Base-by-base conservation (phyloP, 768 basidiomycete species). In the Pulveroboletus frians region DNA sequence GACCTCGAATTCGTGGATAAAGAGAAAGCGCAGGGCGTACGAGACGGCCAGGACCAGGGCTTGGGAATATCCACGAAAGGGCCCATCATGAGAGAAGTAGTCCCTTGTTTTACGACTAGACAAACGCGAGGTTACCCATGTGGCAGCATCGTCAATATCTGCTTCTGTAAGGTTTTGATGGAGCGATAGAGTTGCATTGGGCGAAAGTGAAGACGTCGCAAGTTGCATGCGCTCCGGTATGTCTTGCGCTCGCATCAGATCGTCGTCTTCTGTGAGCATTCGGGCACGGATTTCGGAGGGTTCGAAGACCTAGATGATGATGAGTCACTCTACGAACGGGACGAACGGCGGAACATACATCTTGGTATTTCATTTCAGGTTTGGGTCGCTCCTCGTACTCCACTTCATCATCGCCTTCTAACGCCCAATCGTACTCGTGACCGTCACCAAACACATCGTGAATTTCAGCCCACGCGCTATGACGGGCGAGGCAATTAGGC, bases 371-470 rank as follows among this genome's bases (percentile, higher is more conserved):
- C 76, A 88, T 88, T 46, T 90, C 86, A 9, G 76, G 73, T 59
- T 88, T 90, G 39, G 73, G 72, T 14, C 64, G 56, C 27, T 78
- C 73, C 21, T 76, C 73, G 9, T 69, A 71, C 20, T 69, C 69
- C 3, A 62, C 65, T 35, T 76, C 76, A 2, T 91, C 89, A 27
- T 94, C 94, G 5, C 84, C 91, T 39, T 74, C 84, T 39, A 99
- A 67, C 11, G 94, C 94, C 87, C 91, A 94, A 58, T 92, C 92
- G 65, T 95, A 99, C 56, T 98, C 94, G 59, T 87, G 84, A 7
- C 96, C 96, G 55, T 94, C 89, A 30, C 96, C 96, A 56, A 99
- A 99, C 1, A 98, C 91, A 50, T 92, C 94, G 53, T 88, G 85
- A 23, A 98, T 88, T 69, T 97, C 96, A 40, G 89, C 86, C 92